Percentiles rank a stretch among this genome's conserved stretches.
Evolutionary conservation across 2,329 filamentous ascomycete species (phyloP).

Genomic region (Arthrobotrys iridis): DNA sequence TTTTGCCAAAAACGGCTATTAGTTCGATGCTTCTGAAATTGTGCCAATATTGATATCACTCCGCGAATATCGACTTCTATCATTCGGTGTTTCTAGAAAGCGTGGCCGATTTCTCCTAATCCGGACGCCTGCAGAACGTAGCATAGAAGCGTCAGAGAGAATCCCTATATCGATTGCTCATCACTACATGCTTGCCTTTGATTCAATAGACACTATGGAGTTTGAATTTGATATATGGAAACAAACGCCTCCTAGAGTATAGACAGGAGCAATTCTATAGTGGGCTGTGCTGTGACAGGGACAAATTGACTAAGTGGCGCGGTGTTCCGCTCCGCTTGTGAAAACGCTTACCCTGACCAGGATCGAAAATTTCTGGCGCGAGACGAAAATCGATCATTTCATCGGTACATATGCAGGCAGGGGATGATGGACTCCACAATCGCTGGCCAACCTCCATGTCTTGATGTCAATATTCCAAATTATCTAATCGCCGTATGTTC

Average conservation of each 20-base stretch:
- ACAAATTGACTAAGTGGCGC: background rate
- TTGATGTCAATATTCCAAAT: slow-evolving; percentile 25
- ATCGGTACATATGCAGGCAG: background rate
- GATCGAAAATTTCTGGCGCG: background rate
- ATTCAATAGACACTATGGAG: too few species aligned
- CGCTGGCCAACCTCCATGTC: background rate
- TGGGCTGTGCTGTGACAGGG: slow-evolving; percentile 20
- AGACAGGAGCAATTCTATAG: background rate
- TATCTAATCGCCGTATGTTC: slow-evolving; percentile 25
- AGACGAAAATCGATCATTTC: background rate
- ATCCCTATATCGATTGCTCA: too few species aligned
- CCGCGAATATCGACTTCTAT: too few species aligned
- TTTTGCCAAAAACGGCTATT: too few species aligned
- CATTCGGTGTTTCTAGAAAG: too few species aligned
- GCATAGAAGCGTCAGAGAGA: too few species aligned
- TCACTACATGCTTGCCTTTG: too few species aligned
- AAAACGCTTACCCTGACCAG: background rate
- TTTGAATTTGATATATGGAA: slow-evolving; percentile 6
- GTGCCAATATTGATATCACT: too few species aligned
- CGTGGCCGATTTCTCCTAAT: too few species aligned
- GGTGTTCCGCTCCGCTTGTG: slow-evolving; percentile 16
- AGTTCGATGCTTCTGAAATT: too few species aligned
- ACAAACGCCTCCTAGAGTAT: slow-evolving; percentile 14
- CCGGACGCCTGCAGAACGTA: too few species aligned
- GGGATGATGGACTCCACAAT: background rate